A percentile compares a stretch with the other conserved stretches of the same genome.
Evolutionary conservation across 768 basidiomycete species (phyloP).

Genomic region (Clitopilus passeckerianus): DNA sequence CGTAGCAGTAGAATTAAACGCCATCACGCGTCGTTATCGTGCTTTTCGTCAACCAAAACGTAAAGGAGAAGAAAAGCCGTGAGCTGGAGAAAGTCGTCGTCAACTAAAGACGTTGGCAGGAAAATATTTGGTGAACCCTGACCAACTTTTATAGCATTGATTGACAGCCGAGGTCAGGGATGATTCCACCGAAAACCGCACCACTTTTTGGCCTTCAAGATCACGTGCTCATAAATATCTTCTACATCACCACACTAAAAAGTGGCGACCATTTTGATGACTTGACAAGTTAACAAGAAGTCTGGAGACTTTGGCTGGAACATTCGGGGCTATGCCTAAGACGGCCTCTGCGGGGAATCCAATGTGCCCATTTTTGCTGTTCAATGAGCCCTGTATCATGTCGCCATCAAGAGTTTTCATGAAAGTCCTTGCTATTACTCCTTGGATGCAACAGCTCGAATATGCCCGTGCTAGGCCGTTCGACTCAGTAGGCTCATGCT

Average conservation of each 20-base stretch:
- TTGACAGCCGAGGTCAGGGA: neutral
- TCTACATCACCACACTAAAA: no score
- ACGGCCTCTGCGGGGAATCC: no score
- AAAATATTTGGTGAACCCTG: constrained; percentile 1
- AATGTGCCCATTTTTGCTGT: no score
- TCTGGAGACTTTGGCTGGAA: neutral
- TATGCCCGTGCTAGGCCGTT: no score
- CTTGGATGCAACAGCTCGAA: no score
- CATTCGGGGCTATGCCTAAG: neutral
- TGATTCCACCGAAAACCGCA: constrained; percentile 1
- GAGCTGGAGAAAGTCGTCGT: neutral
- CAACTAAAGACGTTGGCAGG: neutral
- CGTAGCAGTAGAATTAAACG: constrained; percentile 32
- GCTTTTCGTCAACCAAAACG: neutral
- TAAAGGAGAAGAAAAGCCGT: neutral
- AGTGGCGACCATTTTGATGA: no score
- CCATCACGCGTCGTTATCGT: constrained; percentile 26
- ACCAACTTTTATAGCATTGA: neutral
- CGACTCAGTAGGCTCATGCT: no score
- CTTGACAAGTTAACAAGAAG: neutral
- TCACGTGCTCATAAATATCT: neutral
- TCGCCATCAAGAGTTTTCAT: no score
- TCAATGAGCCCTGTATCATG: no score
- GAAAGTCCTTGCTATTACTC: no score
- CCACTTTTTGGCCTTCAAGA: neutral